These are phyloP conservation scores for Plantago rigida DNA, from an alignment of 305 asterid species.

Conservation along the genomic window DNA sequence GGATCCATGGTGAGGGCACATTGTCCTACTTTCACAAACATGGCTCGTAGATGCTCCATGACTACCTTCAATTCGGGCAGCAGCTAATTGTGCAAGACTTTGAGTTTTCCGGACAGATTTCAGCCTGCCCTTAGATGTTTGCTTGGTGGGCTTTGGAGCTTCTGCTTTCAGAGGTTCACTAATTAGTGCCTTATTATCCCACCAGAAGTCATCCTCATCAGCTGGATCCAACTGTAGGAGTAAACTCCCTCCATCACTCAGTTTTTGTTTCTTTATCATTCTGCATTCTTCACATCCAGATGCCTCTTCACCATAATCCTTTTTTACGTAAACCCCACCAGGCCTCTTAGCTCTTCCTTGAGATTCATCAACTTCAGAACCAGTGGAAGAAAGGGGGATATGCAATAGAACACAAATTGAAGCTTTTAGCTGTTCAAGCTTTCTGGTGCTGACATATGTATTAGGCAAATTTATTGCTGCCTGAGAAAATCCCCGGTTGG, in stretches of 20 bases:
- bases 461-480: conserved; percentile 29
- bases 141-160: conserved; percentile 80
- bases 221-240: conserved; percentile 38
- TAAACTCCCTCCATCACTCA: conserved; percentile 57
- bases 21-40: conserved; percentile 67
- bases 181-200: conserved; percentile 67
- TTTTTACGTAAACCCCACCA: conserved; percentile 36
- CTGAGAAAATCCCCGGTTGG: conserved; percentile 47
- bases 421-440: conserved; percentile 64
- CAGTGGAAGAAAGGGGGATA: conserved; percentile 45
- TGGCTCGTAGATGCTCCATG: conserved; percentile 98
- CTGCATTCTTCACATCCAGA: conserved; percentile 95
- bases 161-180: conserved; percentile 60
- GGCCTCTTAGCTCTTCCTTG: conserved; percentile 46
- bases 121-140: conserved; percentile 69
- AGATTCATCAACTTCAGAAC: conserved; percentile 49
- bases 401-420: conserved; percentile 58
- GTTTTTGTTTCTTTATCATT: conserved; percentile 70
- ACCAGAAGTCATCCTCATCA: conserved; percentile 81
- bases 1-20: conserved; percentile 70
- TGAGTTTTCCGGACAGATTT: conserved; percentile 84
- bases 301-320: conserved; percentile 58
- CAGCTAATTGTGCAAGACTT: conserved; percentile 90
- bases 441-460: conserved; percentile 33
- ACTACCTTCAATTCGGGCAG: conserved; percentile 95